Evolutionary conservation across 2,329 filamentous ascomycete genomes (phyloP).

Genomic region (Tolypocladium amazonense): DNA sequence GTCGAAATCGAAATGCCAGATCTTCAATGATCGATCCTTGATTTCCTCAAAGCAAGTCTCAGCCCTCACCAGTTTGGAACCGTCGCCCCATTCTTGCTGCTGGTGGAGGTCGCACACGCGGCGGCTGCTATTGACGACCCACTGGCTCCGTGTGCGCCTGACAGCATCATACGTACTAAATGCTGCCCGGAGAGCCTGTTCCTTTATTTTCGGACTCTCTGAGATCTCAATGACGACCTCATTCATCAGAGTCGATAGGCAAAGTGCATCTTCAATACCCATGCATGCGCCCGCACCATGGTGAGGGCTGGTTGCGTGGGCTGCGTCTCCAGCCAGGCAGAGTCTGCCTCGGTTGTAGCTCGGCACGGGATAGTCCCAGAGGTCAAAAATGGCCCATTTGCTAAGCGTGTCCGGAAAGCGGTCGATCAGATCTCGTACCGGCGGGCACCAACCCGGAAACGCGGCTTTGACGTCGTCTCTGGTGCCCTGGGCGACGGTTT

Average conservation of each 20-base stretch:
- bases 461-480: background rate
- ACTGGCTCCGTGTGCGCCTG: slow-evolving; percentile 4
- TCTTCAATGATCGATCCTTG: slow-evolving; percentile 1
- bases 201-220: background rate
- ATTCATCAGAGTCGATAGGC: background rate
- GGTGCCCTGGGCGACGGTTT: background rate
- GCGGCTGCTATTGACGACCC: slow-evolving; percentile 6
- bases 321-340: slow-evolving; percentile 49
- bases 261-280: slow-evolving; percentile 15
- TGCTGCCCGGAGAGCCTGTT: background rate
- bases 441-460: background rate
- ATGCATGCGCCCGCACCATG: slow-evolving; percentile 49
- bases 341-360: slow-evolving; percentile 30
- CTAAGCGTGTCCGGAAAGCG: background rate
- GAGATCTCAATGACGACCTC: background rate
- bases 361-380: slow-evolving; percentile 30
- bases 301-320: slow-evolving; percentile 50
- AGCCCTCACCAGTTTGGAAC: background rate
- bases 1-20: slow-evolving; percentile 1
- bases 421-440: background rate
- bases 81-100: slow-evolving; percentile 1
- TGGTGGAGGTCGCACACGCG: slow-evolving; percentile 3
- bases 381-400: slow-evolving; percentile 36
- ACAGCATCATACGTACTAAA: slow-evolving; percentile 3
- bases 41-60: slow-evolving; percentile 2